phyloP scores from a whole-genome alignment of 2,329 filamentous ascomycete genomes.

The Penicillium rolfsii region DNA sequence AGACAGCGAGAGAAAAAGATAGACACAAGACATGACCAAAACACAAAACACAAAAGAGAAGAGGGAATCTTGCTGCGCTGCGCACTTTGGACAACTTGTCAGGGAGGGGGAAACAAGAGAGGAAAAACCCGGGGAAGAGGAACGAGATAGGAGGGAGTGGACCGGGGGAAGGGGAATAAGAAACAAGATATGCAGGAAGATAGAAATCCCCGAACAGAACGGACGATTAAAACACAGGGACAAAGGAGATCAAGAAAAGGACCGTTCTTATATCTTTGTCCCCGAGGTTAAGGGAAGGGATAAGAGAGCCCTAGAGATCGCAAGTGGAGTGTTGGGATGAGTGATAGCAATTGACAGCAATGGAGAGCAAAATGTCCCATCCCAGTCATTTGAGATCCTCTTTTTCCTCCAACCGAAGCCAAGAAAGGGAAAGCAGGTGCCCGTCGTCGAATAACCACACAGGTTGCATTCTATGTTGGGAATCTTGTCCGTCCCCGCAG shows the following conservation, averaged over 20 bases:
- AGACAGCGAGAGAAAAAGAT: conserved; percentile 31
- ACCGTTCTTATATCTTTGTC: conserved; percentile 14
- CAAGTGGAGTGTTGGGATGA: not conserved
- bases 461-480: conserved; percentile 38
- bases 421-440: conserved; percentile 19
- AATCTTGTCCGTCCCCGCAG: conserved; percentile 24
- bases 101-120: conserved; percentile 31
- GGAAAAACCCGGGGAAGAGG: conserved; percentile 14
- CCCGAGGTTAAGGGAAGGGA: conserved; percentile 9
- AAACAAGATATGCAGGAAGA: conserved; percentile 31
- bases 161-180: conserved; percentile 26
- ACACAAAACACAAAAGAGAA: conserved; percentile 39
- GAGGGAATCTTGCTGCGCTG: conserved; percentile 48
- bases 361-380: conserved; percentile 22
- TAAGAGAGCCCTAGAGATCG: not conserved
- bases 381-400: conserved; percentile 14
- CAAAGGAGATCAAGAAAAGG: conserved; percentile 20
- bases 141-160: conserved; percentile 26
- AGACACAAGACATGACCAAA: conserved; percentile 30
- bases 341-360: conserved; percentile 6
- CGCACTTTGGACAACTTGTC: conserved; percentile 40
- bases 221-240: conserved; percentile 18
- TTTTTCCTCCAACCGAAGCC: conserved; percentile 4
- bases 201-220: conserved; percentile 24
- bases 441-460: conserved; percentile 34